Conservation (phyloP, 2,329 filamentous ascomycete species). For the Paecilomyces niveus region DNA sequence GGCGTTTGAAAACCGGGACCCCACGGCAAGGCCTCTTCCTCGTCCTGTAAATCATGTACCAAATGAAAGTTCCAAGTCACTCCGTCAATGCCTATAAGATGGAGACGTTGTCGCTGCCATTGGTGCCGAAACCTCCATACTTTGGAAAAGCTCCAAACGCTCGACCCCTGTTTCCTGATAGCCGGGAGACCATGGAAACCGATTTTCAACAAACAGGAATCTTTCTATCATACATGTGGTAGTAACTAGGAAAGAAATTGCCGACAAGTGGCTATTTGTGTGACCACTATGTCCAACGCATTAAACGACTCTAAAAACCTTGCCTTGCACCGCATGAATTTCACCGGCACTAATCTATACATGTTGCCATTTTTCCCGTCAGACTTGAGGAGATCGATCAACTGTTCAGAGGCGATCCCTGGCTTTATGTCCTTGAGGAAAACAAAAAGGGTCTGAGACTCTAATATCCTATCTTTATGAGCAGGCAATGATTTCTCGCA, state of each 20-base stretch:
- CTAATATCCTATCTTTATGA: conserved; percentile 22
- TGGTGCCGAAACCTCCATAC: conserved; percentile 25
- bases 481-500: conserved; percentile 22
- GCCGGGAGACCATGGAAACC: conserved; percentile 24
- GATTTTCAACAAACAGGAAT: conserved; percentile 24
- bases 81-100: conserved; percentile 24
- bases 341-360: conserved; percentile 21
- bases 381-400: conserved; percentile 28
- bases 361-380: conserved; percentile 30
- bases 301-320: conserved; percentile 26
- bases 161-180: conserved; percentile 22
- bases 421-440: conserved; percentile 24
- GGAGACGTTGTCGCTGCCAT: conserved; percentile 33
- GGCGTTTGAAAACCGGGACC: no score
- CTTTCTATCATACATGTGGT: conserved; percentile 29
- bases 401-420: conserved; percentile 19
- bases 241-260: conserved; percentile 16
- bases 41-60: no score
- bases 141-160: conserved; percentile 15
- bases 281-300: conserved; percentile 24
- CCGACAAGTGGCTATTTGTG: conserved; percentile 22
- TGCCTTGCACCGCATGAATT: conserved; percentile 20
- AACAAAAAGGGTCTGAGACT: conserved; percentile 25
- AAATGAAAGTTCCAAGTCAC: conserved; percentile 14
- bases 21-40: no score